phyloP scores from a whole-genome alignment of 805 yeast genomes.

The Wickerhamomyces chaumierensis region DNA sequence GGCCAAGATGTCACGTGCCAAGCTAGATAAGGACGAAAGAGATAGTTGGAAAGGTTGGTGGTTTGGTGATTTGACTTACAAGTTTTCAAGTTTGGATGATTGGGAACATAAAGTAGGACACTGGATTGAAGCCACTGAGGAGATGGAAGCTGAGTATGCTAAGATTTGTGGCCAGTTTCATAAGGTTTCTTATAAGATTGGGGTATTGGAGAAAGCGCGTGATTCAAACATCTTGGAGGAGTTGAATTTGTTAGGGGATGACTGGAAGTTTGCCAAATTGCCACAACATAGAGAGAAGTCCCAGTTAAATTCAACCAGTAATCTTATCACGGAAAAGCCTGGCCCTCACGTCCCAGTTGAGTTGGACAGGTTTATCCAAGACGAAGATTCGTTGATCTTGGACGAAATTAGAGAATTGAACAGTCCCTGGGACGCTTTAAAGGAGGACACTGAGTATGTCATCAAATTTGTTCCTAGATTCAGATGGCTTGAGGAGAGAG shows the following conservation, averaged over 20 bases:
- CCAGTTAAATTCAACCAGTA: conserved; percentile 3
- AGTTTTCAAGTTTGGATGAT: conserved; percentile 36
- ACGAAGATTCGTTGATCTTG: conserved; percentile 12
- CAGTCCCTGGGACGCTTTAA: conserved; percentile 17
- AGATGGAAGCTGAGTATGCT: conserved; percentile 4
- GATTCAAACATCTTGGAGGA: conserved; percentile 13
- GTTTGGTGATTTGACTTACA: conserved; percentile 55
- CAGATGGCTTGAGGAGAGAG: conserved; percentile 4
- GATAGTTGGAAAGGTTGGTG: conserved; percentile 54
- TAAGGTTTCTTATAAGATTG: conserved; percentile 7
- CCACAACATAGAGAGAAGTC: conserved; percentile 10
- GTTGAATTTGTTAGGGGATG: not conserved
- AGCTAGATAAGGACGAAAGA: conserved; percentile 30
- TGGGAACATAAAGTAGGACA: conserved; percentile 18
- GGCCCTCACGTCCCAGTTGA: conserved; percentile 9
- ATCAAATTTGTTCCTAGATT: conserved; percentile 16
- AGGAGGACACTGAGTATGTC: conserved; percentile 12
- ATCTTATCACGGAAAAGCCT: conserved; percentile 6
- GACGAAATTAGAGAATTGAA: conserved; percentile 17
- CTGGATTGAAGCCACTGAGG: conserved; percentile 16
- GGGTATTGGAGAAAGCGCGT: conserved; percentile 9
- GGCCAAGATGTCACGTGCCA: conserved; percentile 40
- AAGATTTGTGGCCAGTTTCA: conserved; percentile 10
- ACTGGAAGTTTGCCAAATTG: conserved; percentile 8
- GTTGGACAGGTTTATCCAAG: conserved; percentile 6